Evolutionary conservation across 371 early-diverging fungal species (phyloP).

Genomic region (Mortierella sp.): DNA sequence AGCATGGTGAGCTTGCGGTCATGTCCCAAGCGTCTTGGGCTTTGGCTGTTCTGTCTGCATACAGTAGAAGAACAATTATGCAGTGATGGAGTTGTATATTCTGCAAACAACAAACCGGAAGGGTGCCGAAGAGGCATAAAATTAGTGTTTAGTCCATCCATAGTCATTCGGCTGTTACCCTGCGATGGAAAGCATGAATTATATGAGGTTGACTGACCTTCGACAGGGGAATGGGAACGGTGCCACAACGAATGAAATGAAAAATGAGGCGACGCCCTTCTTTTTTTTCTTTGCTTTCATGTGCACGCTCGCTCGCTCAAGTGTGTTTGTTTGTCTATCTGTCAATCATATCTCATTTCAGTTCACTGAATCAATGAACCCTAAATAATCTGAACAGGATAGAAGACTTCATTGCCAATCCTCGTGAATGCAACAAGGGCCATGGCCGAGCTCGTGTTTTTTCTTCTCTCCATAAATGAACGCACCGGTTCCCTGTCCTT

Average conservation of each 20-base stretch:
- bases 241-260: background rate
- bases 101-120: background rate
- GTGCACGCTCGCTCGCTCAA: too few species aligned
- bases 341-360: too few species aligned
- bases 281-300: too few species aligned
- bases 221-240: background rate
- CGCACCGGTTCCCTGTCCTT: background rate
- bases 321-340: too few species aligned
- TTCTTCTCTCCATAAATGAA: too few species aligned
- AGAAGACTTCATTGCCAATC: too few species aligned
- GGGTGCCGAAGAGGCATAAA: background rate
- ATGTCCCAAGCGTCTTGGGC: background rate
- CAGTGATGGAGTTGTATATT: too few species aligned
- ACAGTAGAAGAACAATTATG: too few species aligned
- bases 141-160: background rate
- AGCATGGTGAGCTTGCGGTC: background rate
- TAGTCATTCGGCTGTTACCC: background rate
- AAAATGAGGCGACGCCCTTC: background rate
- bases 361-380: too few species aligned
- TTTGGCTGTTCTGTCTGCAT: background rate
- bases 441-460: too few species aligned
- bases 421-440: too few species aligned
- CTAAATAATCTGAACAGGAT: too few species aligned
- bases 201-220: background rate
- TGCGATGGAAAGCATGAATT: background rate